These are phyloP conservation scores for Solanum habrochaites DNA, from an alignment of 257 asterid genomes.

Conservation along the genomic window DNA sequence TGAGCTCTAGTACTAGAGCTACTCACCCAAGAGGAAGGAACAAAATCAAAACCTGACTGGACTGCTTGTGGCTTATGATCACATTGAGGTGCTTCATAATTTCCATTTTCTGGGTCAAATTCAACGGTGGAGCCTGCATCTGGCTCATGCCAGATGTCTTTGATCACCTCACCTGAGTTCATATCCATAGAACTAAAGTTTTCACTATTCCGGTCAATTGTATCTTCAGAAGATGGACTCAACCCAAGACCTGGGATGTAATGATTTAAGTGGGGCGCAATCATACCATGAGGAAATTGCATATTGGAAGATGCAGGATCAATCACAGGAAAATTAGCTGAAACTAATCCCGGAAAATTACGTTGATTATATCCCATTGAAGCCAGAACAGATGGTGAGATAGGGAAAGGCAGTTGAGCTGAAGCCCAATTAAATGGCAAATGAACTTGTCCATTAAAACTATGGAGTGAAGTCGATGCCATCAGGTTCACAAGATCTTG, in stretches of 20 bases:
- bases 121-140: constrained; percentile 35
- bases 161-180: constrained; percentile 43
- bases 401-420: constrained; percentile 61
- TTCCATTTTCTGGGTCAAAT: constrained; percentile 38
- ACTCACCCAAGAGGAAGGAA: constrained; percentile 46
- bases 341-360: constrained; percentile 47
- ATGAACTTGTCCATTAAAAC: constrained; percentile 57
- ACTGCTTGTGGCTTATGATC: constrained; percentile 30
- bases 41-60: constrained; percentile 36
- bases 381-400: constrained; percentile 66
- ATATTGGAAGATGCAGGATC: constrained; percentile 27
- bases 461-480: constrained; percentile 77
- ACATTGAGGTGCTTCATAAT: constrained; percentile 23
- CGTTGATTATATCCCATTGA: constrained; percentile 69
- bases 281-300: constrained; percentile 45
- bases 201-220: constrained; percentile 43
- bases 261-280: constrained; percentile 49
- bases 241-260: constrained; percentile 46
- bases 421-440: constrained; percentile 57
- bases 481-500: constrained; percentile 78
- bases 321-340: constrained; percentile 23
- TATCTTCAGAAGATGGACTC: constrained; percentile 42
- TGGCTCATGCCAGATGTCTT: constrained; percentile 51
- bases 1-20: constrained; percentile 36
- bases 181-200: constrained; percentile 38